phyloP scores from a whole-genome alignment of 345 rosid genomes.

The Lepidium africanum region DNA sequence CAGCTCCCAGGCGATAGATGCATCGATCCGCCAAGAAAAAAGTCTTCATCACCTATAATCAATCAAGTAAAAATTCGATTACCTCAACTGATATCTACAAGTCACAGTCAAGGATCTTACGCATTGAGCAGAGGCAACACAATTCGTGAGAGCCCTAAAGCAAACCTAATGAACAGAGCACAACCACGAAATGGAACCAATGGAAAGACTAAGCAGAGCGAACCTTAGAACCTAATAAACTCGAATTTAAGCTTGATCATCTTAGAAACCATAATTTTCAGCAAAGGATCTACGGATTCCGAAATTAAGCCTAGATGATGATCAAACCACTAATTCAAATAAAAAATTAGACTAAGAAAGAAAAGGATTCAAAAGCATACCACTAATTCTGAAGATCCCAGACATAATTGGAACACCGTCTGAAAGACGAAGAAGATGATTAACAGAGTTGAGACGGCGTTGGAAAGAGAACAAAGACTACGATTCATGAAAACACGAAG shows the following conservation, averaged over 20 bases:
- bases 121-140: not conserved
- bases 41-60: slow-evolving; percentile 59
- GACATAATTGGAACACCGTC: slow-evolving; percentile 59
- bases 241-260: not conserved
- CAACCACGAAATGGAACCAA: not conserved
- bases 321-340: not conserved
- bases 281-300: not conserved
- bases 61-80: not conserved
- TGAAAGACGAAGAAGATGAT: slow-evolving; percentile 32
- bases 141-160: not conserved
- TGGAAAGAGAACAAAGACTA: slow-evolving; percentile 6
- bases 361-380: slow-evolving; percentile 30
- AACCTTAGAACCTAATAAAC: not conserved
- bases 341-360: not conserved
- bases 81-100: not conserved
- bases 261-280: not conserved
- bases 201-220: not conserved
- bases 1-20: slow-evolving; percentile 64
- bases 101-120: not conserved
- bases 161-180: not conserved
- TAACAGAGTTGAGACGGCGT: slow-evolving; percentile 2
- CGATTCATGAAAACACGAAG: slow-evolving; percentile 49
- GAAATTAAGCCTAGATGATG: not conserved
- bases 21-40: slow-evolving; percentile 56
- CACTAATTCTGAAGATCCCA: slow-evolving; percentile 55